phyloP scores from a whole-genome alignment of 192 early-diverging fungal species.

The Allomyces arbusculus region DNA sequence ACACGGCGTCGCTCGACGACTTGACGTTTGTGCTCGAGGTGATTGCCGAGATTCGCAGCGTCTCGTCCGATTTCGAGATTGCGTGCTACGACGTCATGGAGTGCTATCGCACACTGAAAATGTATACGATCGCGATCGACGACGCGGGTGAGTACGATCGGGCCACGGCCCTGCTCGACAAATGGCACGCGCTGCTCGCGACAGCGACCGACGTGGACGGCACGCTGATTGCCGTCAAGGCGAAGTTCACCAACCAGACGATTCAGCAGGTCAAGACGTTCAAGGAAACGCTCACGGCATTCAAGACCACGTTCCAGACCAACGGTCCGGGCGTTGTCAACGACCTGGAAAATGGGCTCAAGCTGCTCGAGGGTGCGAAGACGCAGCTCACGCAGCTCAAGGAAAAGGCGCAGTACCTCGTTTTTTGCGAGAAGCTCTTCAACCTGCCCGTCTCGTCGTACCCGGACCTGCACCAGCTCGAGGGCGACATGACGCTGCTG shows the following conservation, averaged over 20 bases:
- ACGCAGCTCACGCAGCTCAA: constrained; percentile 19
- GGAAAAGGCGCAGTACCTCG: constrained; percentile 21
- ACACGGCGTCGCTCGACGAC: constrained; percentile 29
- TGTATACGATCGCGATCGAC: constrained; percentile 75
- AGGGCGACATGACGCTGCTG: constrained; percentile 41
- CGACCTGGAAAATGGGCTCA: constrained; percentile 32
- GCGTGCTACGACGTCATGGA: constrained; percentile 69
- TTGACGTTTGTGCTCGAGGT: constrained; percentile 38
- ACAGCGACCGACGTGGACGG: constrained; percentile 26
- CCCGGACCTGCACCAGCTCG: constrained; percentile 35
- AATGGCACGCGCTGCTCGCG: constrained; percentile 26
- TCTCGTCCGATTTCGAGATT: constrained; percentile 52
- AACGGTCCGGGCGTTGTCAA: constrained; percentile 31
- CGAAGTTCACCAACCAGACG: constrained; percentile 34
- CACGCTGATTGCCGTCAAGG: constrained; percentile 31
- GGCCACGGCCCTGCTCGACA: constrained; percentile 44
- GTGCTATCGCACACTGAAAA: constrained; percentile 84
- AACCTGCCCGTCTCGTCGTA: constrained; percentile 36
- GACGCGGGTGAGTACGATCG: constrained; percentile 95
- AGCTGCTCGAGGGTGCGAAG: constrained; percentile 26
- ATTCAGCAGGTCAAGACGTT: constrained; percentile 29
- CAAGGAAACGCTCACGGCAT: constrained; percentile 20
- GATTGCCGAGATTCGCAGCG: constrained; percentile 28
- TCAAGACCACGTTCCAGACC: constrained; percentile 29
- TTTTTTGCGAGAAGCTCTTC: constrained; percentile 36